Base-by-base conservation (phyloP, 148 eudicot genomes). In the Limonium bicolor region DNA sequence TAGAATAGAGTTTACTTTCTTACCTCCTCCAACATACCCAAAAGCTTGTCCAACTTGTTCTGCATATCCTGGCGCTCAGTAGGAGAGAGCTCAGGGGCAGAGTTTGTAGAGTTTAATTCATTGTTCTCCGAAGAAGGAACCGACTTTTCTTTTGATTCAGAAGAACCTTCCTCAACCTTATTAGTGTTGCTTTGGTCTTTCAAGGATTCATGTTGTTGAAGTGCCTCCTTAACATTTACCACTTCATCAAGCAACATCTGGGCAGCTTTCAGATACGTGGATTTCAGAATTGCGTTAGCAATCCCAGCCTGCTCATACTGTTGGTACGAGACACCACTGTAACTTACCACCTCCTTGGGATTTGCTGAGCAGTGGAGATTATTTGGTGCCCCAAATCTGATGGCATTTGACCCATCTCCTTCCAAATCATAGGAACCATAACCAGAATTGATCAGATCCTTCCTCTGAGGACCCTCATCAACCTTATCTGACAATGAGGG, bases 181-280 rank as follows among this genome's bases (percentile, higher is more conserved):
- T 63, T 61, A 50, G 41, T 36, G 4, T 18, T 49, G 20, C 46
- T 68, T 18, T 46, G 61, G 8, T 51, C 74, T 52, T 73, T 69
- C 7, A 59, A 73, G 11, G 64, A 41, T 55, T 70, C 74, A 11
- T 48, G 53, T 2, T 64, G 65, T 60, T 70, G 68, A 27, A 69
- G 53, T 48, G 67, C 70, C 36, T 68, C 74, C 53, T 56, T 61
- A 45, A 88, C 74, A 63, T 55, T 80, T 54, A 79, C 86, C 1
- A 83, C 72, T 64, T 80, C 96, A 50, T 77, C 78, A 20, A 88
- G 77, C 51, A 88, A 56, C 42, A 67, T 71, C 29, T 77, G 96
- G 6, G 71, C 69, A 21, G 76, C 78, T 71, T 80, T 83, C 10
- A 83, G 69, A 62, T 77, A 83, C 52, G 55, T 80, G 3, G 83